Conservation (phyloP, 2,329 filamentous ascomycete species). For the Ascochyta rabiei region DNA sequence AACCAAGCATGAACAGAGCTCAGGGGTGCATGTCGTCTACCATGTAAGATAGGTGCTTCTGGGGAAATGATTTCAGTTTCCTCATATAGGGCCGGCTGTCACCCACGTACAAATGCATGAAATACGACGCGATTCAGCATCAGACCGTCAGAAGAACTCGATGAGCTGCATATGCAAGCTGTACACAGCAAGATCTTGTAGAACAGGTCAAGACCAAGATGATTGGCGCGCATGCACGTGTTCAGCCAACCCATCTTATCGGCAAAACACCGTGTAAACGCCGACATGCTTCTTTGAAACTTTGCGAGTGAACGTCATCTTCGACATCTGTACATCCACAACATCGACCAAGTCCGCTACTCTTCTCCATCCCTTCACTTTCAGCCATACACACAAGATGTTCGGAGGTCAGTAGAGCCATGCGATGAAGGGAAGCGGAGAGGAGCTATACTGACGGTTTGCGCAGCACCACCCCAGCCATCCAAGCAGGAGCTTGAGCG, state of each 20-base stretch:
- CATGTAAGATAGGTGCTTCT: neutral
- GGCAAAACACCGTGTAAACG: constrained; percentile 15
- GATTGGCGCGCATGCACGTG: constrained; percentile 9
- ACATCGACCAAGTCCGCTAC: neutral
- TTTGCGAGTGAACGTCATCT: constrained; percentile 22
- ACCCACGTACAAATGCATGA: neutral
- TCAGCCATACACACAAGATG: constrained; percentile 51
- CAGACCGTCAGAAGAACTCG: neutral
- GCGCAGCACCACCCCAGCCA: constrained; percentile 70
- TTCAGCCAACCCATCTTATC: neutral
- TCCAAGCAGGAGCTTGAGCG: constrained; percentile 70
- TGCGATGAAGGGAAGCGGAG: neutral
- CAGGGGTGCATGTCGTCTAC: neutral
- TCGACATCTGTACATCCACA: constrained; percentile 12
- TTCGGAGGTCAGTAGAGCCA: constrained; percentile 58
- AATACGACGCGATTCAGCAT: neutral
- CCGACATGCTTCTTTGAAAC: constrained; percentile 20
- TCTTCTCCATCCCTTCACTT: neutral
- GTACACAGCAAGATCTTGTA: neutral
- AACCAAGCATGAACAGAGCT: neutral
- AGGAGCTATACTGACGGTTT: neutral
- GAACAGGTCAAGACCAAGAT: neutral
- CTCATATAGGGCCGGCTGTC: neutral
- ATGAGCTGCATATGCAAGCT: neutral
- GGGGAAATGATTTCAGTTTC: constrained; percentile 1